Percentiles rank a stretch among this genome's conserved stretches.
Conservation (phyloP, 2,329 filamentous ascomycete genomes). For the Chalaropsis thielavioides region DNA sequence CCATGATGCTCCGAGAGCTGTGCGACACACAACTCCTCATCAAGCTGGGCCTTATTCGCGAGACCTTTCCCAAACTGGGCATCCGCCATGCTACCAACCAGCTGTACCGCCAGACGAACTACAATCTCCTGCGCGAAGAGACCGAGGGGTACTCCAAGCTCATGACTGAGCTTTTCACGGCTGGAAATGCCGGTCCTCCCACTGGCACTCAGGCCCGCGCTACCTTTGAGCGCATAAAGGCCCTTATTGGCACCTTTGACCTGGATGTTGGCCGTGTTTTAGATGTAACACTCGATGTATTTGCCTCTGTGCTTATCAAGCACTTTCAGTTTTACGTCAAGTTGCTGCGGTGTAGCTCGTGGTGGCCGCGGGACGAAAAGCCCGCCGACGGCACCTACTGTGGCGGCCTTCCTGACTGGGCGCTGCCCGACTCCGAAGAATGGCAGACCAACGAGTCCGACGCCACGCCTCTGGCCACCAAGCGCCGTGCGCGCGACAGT, state of each 20-base stretch:
- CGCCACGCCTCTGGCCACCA: constrained; percentile 39
- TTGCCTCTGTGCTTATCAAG: constrained; percentile 83
- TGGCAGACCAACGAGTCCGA: constrained; percentile 56
- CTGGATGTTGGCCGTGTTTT: constrained; percentile 88
- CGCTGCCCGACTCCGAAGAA: constrained; percentile 52
- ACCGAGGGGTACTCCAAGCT: constrained; percentile 95
- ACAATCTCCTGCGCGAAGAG: constrained; percentile 89
- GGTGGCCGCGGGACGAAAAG: constrained; percentile 67
- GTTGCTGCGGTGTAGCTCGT: constrained; percentile 78
- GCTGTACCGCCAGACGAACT: constrained; percentile 90
- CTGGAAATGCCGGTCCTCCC: constrained; percentile 59
- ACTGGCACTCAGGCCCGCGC: constrained; percentile 63
- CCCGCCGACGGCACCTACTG: constrained; percentile 29
- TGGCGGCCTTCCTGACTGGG: constrained; percentile 71
- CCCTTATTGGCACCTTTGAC: constrained; percentile 90
- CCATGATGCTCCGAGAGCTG: constrained; percentile 59
- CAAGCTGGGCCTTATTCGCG: constrained; percentile 63
- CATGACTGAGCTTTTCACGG: constrained; percentile 88
- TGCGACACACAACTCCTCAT: constrained; percentile 68
- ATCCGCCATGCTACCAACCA: constrained; percentile 86
- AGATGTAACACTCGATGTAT: constrained; percentile 89
- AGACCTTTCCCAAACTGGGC: constrained; percentile 69
- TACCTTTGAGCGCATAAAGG: constrained; percentile 84
- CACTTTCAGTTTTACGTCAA: constrained; percentile 92
- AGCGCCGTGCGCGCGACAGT: constrained; percentile 52